Evolutionary conservation across 495 filamentous ascomycete species (phyloP), one percentile per base, ranked within the genome.

Genomic region (Trichoderma asperelloides): DNA sequence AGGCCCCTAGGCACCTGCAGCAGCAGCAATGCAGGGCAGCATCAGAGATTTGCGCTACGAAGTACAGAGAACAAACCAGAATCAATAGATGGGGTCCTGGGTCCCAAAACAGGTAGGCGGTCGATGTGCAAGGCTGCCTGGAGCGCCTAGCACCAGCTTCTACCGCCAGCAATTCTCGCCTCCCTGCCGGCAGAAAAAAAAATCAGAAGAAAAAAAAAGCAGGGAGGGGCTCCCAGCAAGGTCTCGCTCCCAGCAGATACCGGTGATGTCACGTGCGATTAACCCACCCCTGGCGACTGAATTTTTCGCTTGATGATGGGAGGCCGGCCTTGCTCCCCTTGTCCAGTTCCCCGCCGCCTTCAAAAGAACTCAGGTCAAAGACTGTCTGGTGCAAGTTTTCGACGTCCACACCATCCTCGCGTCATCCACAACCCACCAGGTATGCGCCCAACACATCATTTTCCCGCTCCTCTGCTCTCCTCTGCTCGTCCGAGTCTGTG

Each of bases 291-390:
- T 49, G 27, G 64, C 64, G 64, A 65, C 64, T 65, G 64, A 65
- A 65, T 27, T 65, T 65, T 65, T 65, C 64, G 64, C 64, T 65
- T 65, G 40, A 45, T 25, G 33, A 40, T 40, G 63, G 25, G 37
- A 25, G 37, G 33, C 63, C 13, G 64, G 21, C 15, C 27, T 49
- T 64, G 63, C 40, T 64, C 64, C 64, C 39, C 25, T 47, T 41
- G 25, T n/a, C 16, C 27, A 65, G 43, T 47, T 65, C 64, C 64
- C 64, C 64, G 64, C 64, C 64, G 43, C 33, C 62, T 43, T 64
- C 62, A 64, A 64, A 39, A 60, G 55, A 60, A 60, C 55, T 60
- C 55, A 60, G 55, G 55, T 60, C 55, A 28, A 47, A 60, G 55
- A 28, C 55, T 25, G 13, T 60, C 25, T 25, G 16, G 55, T 28